Conservation (phyloP, 768 basidiomycete species). For the Leccinum boreale region DNA sequence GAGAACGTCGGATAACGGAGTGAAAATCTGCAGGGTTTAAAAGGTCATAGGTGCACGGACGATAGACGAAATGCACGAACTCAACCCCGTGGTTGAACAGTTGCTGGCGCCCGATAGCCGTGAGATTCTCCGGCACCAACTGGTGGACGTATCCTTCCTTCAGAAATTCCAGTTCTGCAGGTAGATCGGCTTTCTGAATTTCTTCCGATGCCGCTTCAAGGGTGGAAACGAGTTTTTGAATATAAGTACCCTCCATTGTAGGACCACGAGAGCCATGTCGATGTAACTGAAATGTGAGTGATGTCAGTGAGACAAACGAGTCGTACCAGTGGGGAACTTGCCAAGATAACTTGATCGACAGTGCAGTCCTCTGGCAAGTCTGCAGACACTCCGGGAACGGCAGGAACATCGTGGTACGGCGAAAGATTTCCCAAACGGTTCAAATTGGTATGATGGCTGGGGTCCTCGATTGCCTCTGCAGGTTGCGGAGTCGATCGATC, state of each 20-base stretch:
- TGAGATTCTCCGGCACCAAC: constrained; percentile 35
- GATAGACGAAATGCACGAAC: constrained; percentile 21
- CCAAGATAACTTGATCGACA: constrained; percentile 40
- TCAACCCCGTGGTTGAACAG: constrained; percentile 40
- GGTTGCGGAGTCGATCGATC: background rate
- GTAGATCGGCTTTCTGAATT: constrained; percentile 30
- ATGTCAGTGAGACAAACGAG: background rate
- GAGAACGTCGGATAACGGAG: constrained; percentile 19
- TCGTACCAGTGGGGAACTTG: constrained; percentile 13
- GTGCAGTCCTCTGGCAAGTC: constrained; percentile 37
- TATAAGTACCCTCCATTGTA: constrained; percentile 22
- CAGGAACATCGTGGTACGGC: constrained; percentile 35
- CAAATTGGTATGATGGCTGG: background rate
- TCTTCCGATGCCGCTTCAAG: constrained; percentile 22
- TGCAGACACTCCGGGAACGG: constrained; percentile 23
- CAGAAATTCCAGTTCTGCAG: constrained; percentile 34
- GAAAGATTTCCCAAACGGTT: constrained; percentile 34
- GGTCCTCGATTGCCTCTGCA: background rate
- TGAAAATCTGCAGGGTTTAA: constrained; percentile 11
- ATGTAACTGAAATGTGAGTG: constrained; percentile 33
- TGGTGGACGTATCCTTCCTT: constrained; percentile 33
- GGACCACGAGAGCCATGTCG: constrained; percentile 42
- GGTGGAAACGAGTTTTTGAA: constrained; percentile 31
- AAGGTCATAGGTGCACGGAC: background rate
- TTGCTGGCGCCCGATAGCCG: constrained; percentile 34